Evolutionary conservation across 768 basidiomycete genomes (phyloP), one percentile per base, ranked within the genome.

Genomic region (Panus rudis): DNA sequence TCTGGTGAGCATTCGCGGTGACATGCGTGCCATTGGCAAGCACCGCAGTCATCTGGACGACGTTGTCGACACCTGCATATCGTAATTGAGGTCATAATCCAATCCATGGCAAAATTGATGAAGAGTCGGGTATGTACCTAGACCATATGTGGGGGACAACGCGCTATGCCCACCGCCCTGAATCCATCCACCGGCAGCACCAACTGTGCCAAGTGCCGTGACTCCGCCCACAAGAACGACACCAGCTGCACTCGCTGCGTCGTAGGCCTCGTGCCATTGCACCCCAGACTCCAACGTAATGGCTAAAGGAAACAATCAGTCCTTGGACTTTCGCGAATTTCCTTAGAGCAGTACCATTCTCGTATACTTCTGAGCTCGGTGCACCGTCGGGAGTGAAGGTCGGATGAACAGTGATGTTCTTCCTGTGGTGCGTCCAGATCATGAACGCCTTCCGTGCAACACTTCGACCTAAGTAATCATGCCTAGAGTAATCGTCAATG

Each of bases 111-210:
- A 32, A 14, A 41, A 45, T 6, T 35, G 33, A 16, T 8, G n/a
- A 8, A 23, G 34, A 10, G 13, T 10, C 16, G 33, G 11, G 10
- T 4, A 31, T 22, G 22, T 49, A 70, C 70, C 69, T n/a, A 74
- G 62, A 12, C 73, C 74, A 47, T 64, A 63, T 6, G 43, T 54
- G 2, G 72, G 61, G 4, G 67, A 57, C 7, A 72, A 45, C 5
- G 57, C 49, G 30, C 68, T 68, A 42, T 76, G 71, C 2, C 75
- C 72, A 4, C 70, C 72, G 11, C 75, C 76, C 22, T 63, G 54
- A 3, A 70, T 41, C 69, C 71, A 77, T 16, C 73, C 75, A 22
- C 71, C 73, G 12, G 67, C 63, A 20, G 72, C 65, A 27, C 72
- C 75, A 4, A 76, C 62, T 4, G 71, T 65, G 17, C 64, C 71